Base-by-base conservation (phyloP, 1,139 yeast species). In the Pneumocystis jirovecii region DNA sequence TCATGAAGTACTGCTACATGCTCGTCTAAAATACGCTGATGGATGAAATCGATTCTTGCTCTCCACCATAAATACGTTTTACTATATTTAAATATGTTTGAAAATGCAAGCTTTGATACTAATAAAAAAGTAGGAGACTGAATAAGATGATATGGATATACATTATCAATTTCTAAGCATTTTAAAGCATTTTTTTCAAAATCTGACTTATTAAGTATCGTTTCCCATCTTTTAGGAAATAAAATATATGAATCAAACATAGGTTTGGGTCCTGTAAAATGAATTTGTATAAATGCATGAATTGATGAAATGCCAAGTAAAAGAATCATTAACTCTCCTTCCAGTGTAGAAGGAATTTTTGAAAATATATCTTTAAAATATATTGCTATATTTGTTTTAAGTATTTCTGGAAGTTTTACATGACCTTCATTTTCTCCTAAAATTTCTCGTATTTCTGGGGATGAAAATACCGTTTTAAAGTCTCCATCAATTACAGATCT, bases 251-350 rank as follows among this genome's bases (percentile, higher is more conserved):
- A 72, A 2, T 75, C 76, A 56, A 77, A 72, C 0, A 79, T 78
- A 0, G 84, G 73, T 35, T 80, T 80, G 1, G 97, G 97, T 3
- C 97, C 97, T 0, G 96, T 89, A 73, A 81, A 88, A 73, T 91
- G 91, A 65, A 82, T 76, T 73, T 89, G 96, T 31, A 87, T 76
- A 72, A 87, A 91, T 1, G 82, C 74, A 72, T 89, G 90, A 56
- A 89, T 76, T 3, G 84, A 76, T 0, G 86, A 80, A 65, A 72
- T 67, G 1, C 72, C 76, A 8, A 68, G 50, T 10, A 40, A 62
- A 17, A 68, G 64, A 25, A 21, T 21, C 17, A 12, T 25, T 10
- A 50, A 25, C 12, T 50, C 57, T 12, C 34, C 34, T 25, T 50
- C 57, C 2, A 50, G 4, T 25, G 57, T 25, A 25, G 57, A 12